Percentiles rank a stretch among this genome's conserved stretches.
These are phyloP conservation scores for Aspergillus flavus DNA, from an alignment of 2,329 filamentous ascomycete species.

Conservation along the genomic window DNA sequence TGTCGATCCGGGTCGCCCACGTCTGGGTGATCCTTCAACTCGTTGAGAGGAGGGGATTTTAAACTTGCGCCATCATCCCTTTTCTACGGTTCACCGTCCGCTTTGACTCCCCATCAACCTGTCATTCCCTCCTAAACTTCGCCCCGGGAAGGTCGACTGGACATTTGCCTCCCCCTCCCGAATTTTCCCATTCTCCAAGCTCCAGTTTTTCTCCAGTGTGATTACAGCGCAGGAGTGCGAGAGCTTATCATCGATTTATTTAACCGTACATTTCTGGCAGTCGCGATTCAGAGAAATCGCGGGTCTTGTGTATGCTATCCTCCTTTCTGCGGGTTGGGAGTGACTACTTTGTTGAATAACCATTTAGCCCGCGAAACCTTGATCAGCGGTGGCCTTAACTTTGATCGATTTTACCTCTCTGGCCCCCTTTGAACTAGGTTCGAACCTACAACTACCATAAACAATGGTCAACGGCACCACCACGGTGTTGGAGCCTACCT, in stretches of 20 bases:
- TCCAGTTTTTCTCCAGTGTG: neutral
- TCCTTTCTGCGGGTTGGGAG: neutral
- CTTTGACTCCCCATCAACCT: constrained; percentile 22
- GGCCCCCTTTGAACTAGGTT: constrained; percentile 22
- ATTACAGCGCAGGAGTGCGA: neutral
- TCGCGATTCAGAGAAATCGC: neutral
- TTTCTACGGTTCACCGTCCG: constrained; percentile 23
- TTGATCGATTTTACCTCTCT: constrained; percentile 24
- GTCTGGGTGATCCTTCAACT: constrained; percentile 32
- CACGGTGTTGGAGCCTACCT: constrained; percentile 64
- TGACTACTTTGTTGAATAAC: constrained; percentile 1
- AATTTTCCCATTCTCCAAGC: constrained; percentile 7
- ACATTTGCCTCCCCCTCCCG: constrained; percentile 22
- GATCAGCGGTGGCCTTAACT: constrained; percentile 24
- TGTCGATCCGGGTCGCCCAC: constrained; percentile 30
- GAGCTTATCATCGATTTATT: neutral
- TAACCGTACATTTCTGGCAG: constrained; percentile 1
- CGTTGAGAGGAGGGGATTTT: constrained; percentile 20
- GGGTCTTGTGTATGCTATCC: neutral
- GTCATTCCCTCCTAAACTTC: constrained; percentile 20
- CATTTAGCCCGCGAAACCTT: constrained; percentile 20
- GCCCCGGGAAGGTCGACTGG: constrained; percentile 18
- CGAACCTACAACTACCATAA: constrained; percentile 14
- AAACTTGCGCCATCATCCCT: constrained; percentile 24
- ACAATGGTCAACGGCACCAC: constrained; percentile 48